phyloP scores from a whole-genome alignment of 306 rosid genomes.

The Gleditsia sinensis region DNA sequence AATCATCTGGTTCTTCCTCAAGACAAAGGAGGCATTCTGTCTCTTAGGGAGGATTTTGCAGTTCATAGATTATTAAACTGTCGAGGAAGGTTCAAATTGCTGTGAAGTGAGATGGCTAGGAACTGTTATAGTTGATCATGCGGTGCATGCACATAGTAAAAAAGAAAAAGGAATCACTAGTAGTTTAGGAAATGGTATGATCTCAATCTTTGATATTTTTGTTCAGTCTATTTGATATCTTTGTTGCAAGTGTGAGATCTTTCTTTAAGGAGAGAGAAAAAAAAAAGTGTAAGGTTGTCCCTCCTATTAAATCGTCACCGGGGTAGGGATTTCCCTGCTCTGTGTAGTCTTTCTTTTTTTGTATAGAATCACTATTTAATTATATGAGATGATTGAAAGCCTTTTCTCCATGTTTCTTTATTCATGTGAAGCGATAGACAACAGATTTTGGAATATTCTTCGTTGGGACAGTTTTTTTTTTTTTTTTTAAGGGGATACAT shows the following conservation, averaged over 20 bases:
- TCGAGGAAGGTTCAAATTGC: conserved; percentile 33
- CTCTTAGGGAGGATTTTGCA: conserved; percentile 50
- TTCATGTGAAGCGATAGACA: not conserved
- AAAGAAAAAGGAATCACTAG: not conserved
- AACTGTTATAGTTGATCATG: conserved; percentile 11
- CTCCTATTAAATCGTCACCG: too few relatives aligned
- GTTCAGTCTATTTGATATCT: not conserved
- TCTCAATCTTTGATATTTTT: too few relatives aligned
- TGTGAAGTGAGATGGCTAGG: conserved; percentile 66
- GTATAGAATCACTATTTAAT: too few relatives aligned
- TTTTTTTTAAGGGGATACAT: too few relatives aligned
- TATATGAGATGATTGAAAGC: not conserved
- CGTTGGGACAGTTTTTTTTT: too few relatives aligned
- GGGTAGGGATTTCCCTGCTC: not conserved
- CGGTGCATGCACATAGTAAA: conserved; percentile 32
- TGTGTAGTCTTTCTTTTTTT: not conserved
- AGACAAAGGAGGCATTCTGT: conserved; percentile 93
- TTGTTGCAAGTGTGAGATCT: not conserved
- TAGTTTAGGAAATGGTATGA: conserved; percentile 34
- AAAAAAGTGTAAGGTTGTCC: too few relatives aligned
- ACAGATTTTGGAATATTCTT: not conserved
- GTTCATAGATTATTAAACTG: conserved; percentile 13
- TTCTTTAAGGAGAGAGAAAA: too few relatives aligned
- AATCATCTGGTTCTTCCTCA: conserved; percentile 72
- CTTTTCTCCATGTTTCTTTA: not conserved